Conservation (phyloP, 2,329 filamentous ascomycete species). For the Alternaria novae-zelandiae region DNA sequence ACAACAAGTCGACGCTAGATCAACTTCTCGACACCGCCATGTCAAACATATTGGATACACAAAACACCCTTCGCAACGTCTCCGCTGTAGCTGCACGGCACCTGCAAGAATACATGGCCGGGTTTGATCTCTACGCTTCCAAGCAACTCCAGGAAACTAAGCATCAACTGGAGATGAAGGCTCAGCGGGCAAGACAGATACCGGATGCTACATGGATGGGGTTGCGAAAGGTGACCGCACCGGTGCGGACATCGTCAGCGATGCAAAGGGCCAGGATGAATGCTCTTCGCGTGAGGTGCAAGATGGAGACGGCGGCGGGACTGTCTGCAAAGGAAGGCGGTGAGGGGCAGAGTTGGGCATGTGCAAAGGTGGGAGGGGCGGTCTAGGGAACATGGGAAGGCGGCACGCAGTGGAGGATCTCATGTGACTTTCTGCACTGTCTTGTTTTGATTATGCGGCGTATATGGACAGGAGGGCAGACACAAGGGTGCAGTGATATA, state of each 20-base stretch:
- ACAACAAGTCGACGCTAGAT: constrained; percentile 37
- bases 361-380: constrained; percentile 17
- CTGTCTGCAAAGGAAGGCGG: constrained; percentile 15
- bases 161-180: constrained; percentile 8
- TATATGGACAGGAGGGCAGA: constrained; percentile 10
- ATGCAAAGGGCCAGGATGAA: constrained; percentile 39
- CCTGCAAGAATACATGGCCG: constrained; percentile 10
- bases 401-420: not conserved
- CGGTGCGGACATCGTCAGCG: constrained; percentile 34
- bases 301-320: constrained; percentile 28
- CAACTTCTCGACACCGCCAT: constrained; percentile 28
- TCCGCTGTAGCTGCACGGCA: constrained; percentile 26
- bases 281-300: constrained; percentile 37
- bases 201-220: constrained; percentile 31
- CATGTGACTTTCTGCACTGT: not conserved
- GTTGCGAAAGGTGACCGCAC: constrained; percentile 31
- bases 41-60: constrained; percentile 24
- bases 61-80: constrained; percentile 26
- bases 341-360: constrained; percentile 31
- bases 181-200: constrained; percentile 20
- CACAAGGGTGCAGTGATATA: constrained; percentile 13
- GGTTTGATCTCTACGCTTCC: constrained; percentile 8
- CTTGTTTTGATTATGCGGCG: constrained; percentile 23
- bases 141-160: constrained; percentile 13
- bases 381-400: not conserved